Conservation (phyloP, 768 basidiomycete genomes). For the Suillus subluteus region DNA sequence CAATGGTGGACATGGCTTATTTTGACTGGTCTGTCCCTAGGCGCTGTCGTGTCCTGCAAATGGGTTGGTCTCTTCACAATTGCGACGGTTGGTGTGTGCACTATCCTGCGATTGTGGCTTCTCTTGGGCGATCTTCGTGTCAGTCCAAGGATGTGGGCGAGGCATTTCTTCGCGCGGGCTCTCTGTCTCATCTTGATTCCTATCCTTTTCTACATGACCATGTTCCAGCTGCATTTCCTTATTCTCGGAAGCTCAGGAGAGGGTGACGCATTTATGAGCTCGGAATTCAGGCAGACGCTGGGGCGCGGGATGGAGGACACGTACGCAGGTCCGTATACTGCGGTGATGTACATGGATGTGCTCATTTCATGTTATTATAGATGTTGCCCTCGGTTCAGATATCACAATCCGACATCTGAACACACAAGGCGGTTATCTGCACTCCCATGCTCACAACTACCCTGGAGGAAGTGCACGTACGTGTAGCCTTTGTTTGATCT, state of each 20-base stretch:
- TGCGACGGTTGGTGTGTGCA: constrained; percentile 87
- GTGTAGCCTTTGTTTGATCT: constrained; percentile 26
- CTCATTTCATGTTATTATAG: constrained; percentile 39
- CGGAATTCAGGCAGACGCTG: constrained; percentile 96
- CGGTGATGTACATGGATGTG: constrained; percentile 1
- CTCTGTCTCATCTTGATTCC: constrained; percentile 89
- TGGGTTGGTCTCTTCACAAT: constrained; percentile 99
- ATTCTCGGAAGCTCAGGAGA: constrained; percentile 90
- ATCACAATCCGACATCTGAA: constrained; percentile 89
- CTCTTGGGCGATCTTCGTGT: constrained; percentile 88
- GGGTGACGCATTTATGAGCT: constrained; percentile 99
- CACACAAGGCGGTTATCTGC: constrained; percentile 98
- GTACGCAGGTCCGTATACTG: constrained; percentile 69
- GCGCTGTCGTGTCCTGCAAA: constrained; percentile 92
- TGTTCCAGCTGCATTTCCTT: constrained; percentile 95
- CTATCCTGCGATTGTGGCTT: constrained; percentile 84
- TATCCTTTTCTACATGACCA: constrained; percentile 88
- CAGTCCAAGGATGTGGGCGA: constrained; percentile 70
- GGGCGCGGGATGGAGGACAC: constrained; percentile 91
- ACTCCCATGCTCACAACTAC: constrained; percentile 91
- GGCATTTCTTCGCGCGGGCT: constrained; percentile 89
- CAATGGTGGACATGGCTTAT: constrained; percentile 94
- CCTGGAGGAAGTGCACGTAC: constrained; percentile 89
- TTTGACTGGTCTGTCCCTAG: constrained; percentile 86
- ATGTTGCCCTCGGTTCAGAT: constrained; percentile 83